Evolutionary conservation across 495 filamentous ascomycete species (phyloP).

Genomic region (Aspergillus kassunensis): DNA sequence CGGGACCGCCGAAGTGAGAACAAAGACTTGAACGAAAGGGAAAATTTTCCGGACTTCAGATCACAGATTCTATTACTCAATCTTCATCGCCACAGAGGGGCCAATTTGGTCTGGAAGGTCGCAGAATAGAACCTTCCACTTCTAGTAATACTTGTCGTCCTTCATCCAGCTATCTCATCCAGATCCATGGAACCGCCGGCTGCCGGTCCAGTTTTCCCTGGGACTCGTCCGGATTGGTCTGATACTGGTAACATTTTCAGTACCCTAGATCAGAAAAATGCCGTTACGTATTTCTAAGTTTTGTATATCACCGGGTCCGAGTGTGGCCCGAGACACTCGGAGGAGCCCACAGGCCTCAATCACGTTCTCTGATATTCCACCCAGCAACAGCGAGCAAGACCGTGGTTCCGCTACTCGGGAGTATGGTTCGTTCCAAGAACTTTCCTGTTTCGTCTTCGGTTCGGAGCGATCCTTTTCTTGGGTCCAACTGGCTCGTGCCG

Average conservation of each 20-base stretch:
- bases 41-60: too few relatives aligned
- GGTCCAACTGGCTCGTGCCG: not conserved
- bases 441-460: not conserved
- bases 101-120: not conserved
- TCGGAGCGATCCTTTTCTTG: constrained; percentile 5
- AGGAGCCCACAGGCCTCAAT: not conserved
- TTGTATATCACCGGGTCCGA: not conserved
- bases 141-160: constrained; percentile 1
- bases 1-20: too few relatives aligned
- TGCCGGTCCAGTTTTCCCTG: too few relatives aligned
- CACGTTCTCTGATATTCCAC: too few relatives aligned
- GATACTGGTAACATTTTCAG: too few relatives aligned
- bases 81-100: not conserved
- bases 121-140: constrained; percentile 8
- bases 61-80: not conserved
- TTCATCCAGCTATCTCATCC: not conserved
- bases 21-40: too few relatives aligned
- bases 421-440: not conserved
- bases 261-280: not conserved
- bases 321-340: not conserved
- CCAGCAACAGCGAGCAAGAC: too few relatives aligned
- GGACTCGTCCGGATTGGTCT: too few relatives aligned
- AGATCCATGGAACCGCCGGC: constrained; percentile 22
- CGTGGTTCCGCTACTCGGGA: not conserved
- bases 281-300: not conserved